A percentile compares a stretch with the other conserved stretches of the same genome.
These are phyloP conservation scores for Malbranchea cinnamomea DNA, from an alignment of 2,329 filamentous ascomycete species.

Conservation along the genomic window DNA sequence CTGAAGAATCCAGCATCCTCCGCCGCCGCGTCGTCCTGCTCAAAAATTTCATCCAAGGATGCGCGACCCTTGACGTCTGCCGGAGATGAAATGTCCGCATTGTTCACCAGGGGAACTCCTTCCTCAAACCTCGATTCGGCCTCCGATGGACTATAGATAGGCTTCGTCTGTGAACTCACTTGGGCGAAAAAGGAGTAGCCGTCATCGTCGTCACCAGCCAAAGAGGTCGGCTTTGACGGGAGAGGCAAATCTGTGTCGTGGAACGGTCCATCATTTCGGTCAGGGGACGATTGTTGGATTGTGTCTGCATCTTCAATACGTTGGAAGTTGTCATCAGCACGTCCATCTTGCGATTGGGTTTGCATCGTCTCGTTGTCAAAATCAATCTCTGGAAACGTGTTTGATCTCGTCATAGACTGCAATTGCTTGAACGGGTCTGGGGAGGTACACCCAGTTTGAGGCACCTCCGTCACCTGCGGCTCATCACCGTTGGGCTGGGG, in stretches of 20 bases:
- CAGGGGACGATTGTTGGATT: not conserved
- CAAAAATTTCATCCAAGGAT: constrained; percentile 22
- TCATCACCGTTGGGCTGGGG: not conserved
- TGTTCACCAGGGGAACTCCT: constrained; percentile 46
- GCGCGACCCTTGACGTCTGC: constrained; percentile 15
- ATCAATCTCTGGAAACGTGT: constrained; percentile 10
- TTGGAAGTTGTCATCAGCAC: not conserved
- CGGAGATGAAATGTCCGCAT: constrained; percentile 17
- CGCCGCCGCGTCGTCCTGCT: constrained; percentile 20
- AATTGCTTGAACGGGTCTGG: constrained; percentile 8
- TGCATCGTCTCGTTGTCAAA: not conserved
- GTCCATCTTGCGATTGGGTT: not conserved
- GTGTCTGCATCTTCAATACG: not conserved
- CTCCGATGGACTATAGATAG: constrained; percentile 23
- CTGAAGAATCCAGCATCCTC: constrained; percentile 25
- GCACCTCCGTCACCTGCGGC: not conserved
- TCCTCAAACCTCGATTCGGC: constrained; percentile 51
- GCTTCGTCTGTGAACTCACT: constrained; percentile 26
- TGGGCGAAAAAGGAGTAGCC: constrained; percentile 48
- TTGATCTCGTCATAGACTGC: constrained; percentile 8
- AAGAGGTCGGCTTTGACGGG: not conserved
- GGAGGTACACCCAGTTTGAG: not conserved
- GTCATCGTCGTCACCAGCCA: constrained; percentile 32
- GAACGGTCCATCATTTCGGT: no score
- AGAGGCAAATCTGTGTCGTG: no score